These are phyloP conservation scores for Mucor indicus DNA, from an alignment of 371 early-diverging fungal genomes.

Conservation along the genomic window DNA sequence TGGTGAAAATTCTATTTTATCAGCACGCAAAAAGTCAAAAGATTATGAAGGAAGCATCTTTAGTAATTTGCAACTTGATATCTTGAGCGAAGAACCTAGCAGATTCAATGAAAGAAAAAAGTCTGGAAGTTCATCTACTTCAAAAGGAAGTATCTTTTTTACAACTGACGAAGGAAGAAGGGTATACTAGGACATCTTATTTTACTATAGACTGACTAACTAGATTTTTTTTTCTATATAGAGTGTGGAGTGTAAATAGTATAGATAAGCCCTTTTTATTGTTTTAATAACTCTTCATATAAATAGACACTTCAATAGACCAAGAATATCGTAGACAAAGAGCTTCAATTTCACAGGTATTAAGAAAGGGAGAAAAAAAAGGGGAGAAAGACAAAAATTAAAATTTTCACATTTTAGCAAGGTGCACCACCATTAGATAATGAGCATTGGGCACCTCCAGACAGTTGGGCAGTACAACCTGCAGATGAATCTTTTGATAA, in stretches of 20 bases:
- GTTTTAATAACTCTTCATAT: conserved; percentile 38
- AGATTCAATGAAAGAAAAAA: conserved; percentile 13
- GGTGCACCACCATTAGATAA: not conserved
- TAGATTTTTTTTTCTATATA: not conserved
- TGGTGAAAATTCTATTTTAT: conserved; percentile 7
- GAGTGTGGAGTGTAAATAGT: conserved; percentile 4
- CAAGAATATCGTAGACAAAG: conserved; percentile 19
- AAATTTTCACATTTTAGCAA: too few relatives aligned
- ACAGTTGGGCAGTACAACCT: conserved; percentile 68
- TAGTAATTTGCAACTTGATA: not conserved
- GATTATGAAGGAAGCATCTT: conserved; percentile 15
- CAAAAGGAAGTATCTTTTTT: conserved; percentile 13
- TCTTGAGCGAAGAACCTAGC: not conserved
- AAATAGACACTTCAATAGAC: conserved; percentile 51
- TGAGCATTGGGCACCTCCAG: conserved; percentile 65
- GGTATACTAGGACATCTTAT: conserved; percentile 3
- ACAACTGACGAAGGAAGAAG: conserved; percentile 1
- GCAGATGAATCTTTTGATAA: conserved; percentile 12
- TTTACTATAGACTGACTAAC: not conserved
- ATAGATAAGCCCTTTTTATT: too few relatives aligned
- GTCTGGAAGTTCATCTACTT: conserved; percentile 8
- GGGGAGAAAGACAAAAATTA: too few relatives aligned
- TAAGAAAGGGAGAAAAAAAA: too few relatives aligned
- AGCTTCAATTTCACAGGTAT: conserved; percentile 8
- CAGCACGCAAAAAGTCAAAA: conserved; percentile 15